A percentile compares a stretch with the other conserved stretches of the same genome.
Evolutionary conservation across 352 stramenopile species (phyloP).

Genomic region (Halophytophthora batemanensis): DNA sequence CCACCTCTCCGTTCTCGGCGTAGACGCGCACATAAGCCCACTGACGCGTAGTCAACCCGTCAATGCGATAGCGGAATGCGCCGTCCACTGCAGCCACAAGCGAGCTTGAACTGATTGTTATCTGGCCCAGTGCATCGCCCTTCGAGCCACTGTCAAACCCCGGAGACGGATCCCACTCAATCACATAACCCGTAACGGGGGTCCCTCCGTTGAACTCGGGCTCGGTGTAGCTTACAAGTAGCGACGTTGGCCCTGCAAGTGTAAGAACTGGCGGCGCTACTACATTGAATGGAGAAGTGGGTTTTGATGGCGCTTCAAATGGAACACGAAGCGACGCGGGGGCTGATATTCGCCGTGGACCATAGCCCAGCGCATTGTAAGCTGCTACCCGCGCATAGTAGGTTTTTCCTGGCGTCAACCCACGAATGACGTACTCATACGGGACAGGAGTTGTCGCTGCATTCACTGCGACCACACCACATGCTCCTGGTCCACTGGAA

Average conservation of each 20-base stretch:
- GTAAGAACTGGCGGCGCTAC: slow-evolving; percentile 57
- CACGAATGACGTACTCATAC: slow-evolving; percentile 53
- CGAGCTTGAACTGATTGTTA: slow-evolving; percentile 20
- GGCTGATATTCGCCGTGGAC: slow-evolving; percentile 51
- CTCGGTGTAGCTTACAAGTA: slow-evolving; percentile 78
- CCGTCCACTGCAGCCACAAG: slow-evolving; percentile 20
- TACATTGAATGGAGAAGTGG: slow-evolving; percentile 65
- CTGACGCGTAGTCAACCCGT: slow-evolving; percentile 36
- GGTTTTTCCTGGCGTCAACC: slow-evolving; percentile 48
- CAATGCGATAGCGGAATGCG: slow-evolving; percentile 43
- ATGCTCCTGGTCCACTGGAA: slow-evolving; percentile 30
- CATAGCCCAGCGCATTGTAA: slow-evolving; percentile 62
- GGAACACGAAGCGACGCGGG: slow-evolving; percentile 58
- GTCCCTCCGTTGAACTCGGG: slow-evolving; percentile 87
- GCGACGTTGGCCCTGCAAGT: slow-evolving; percentile 57
- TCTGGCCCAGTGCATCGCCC: slow-evolving; percentile 49
- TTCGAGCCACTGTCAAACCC: slow-evolving; percentile 73
- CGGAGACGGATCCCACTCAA: slow-evolving; percentile 87
- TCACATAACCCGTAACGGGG: slow-evolving; percentile 82
- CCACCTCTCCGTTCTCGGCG: slow-evolving; percentile 58
- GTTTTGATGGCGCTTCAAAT: slow-evolving; percentile 49
- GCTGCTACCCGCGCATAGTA: slow-evolving; percentile 77
- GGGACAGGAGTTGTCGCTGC: slow-evolving; percentile 22
- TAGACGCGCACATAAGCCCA: slow-evolving; percentile 74
- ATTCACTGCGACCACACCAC: slow-evolving; percentile 23